Base-by-base conservation (phyloP, 352 stramenopile species). In the Plasmopara halstedii region DNA sequence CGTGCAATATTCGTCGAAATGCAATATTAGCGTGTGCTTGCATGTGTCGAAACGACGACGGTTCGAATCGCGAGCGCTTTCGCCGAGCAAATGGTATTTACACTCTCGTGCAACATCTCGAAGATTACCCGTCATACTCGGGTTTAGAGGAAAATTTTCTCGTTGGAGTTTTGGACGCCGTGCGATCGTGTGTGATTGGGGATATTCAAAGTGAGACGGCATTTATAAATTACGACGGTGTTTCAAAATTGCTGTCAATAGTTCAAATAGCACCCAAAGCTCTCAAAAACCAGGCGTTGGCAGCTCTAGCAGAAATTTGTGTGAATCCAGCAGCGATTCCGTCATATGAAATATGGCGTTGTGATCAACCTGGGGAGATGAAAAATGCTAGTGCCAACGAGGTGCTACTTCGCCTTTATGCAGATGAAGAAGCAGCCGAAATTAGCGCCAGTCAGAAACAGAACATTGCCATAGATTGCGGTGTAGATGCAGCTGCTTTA, bases 81-180 rank as follows among this genome's bases (percentile, higher is more conserved):
- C 58, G 53, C 6, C 41, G 42, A 1, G 62, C 64, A 13, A 67
- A 85, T 17, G 75, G 77, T 11, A 62, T 89, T 9, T 44, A 57
- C 25, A 20, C 53, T 1, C 45, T 88, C 18, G 35, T 64, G 22
- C 60, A 70, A 26, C 44, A 77, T 17, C 50, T 89, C 20, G 50
- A 66, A 11, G 70, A 72, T 29, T 62, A 89, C 43, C 58, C 64
- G 0, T 65, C 70, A 7, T 62, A 83, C 25, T 67, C 69, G 0
- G 55, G 85, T 23, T 47, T 86, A n/a, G 70, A 92, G 41, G 73
- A 85, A 3, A 74, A 88, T 22, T 58, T 88, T 14, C 41, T 92
- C 4, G 50, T 88, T 2, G 77, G 64, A 2, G 57, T 83, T 23
- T 19, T 92, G 9, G 77, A 87, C 15, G 74, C 75, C 1, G 64